A percentile compares a stretch with the other conserved stretches of the same genome.
Evolutionary conservation across 345 rosid genomes (phyloP).

Genomic region (Geranium rotundifolium): DNA sequence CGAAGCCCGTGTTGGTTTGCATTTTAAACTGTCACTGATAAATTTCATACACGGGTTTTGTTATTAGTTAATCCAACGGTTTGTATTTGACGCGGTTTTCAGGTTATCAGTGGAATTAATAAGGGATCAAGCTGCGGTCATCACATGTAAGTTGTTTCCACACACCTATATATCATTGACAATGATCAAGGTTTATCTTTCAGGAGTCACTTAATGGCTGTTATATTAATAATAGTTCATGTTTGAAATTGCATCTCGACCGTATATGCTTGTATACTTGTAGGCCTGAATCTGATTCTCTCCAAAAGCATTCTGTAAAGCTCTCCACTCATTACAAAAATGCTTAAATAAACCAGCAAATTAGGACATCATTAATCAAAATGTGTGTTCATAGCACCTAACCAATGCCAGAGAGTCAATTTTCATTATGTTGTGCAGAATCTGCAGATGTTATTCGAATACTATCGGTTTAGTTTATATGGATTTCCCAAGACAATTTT

Average conservation of each 20-base stretch:
- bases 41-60: conserved; percentile 2
- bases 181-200: too few relatives aligned
- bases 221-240: too few relatives aligned
- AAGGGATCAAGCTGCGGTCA: conserved; percentile 88
- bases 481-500: background rate
- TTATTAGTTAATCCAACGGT: conserved; percentile 8
- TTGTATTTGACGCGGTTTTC: conserved; percentile 14
- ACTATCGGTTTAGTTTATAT: too few relatives aligned
- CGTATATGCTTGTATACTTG: background rate
- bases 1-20: conserved; percentile 89
- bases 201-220: too few relatives aligned
- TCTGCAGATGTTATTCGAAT: too few relatives aligned
- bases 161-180: background rate
- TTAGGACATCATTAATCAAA: background rate
- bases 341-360: background rate
- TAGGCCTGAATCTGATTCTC: background rate
- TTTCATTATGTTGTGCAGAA: background rate
- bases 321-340: background rate
- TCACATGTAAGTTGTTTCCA: conserved; percentile 41
- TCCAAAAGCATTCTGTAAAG: background rate
- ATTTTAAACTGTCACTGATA: conserved; percentile 10
- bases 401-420: too few relatives aligned
- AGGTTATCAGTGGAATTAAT: conserved; percentile 95
- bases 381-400: too few relatives aligned
- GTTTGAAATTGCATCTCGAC: too few relatives aligned